Evolutionary conservation across 1,284 basidiomycete species (phyloP).

Genomic region (Cutaneotrichosporon sp.): DNA sequence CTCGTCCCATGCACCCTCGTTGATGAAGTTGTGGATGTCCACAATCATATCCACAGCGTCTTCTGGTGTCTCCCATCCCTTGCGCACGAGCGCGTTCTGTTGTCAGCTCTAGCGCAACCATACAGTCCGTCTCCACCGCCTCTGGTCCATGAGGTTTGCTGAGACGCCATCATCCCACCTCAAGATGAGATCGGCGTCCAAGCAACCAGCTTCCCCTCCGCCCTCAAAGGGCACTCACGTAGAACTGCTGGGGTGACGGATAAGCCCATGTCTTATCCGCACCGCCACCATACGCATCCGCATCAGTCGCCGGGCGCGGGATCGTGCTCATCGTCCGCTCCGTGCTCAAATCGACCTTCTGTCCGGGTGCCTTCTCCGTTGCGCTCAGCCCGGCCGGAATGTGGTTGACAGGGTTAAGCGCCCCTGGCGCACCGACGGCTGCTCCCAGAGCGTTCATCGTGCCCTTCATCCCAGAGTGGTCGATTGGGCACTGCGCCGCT

Average conservation of each 20-base stretch:
- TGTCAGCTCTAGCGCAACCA: background rate
- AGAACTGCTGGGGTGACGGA: conserved; percentile 96
- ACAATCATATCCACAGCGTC: conserved; percentile 97
- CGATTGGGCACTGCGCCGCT: conserved; percentile 20
- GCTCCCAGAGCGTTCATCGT: conserved; percentile 7
- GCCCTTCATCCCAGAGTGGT: conserved; percentile 14
- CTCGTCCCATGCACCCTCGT: conserved; percentile 94
- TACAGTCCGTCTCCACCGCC: too few relatives aligned
- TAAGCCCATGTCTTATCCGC: conserved; percentile 73
- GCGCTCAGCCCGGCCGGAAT: conserved; percentile 69
- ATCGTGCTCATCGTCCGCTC: conserved; percentile 77
- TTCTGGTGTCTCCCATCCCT: conserved; percentile 97
- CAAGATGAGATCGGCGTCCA: too few relatives aligned
- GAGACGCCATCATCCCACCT: too few relatives aligned
- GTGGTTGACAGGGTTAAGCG: conserved; percentile 77
- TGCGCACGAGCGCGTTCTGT: conserved; percentile 81
- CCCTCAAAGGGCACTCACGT: conserved; percentile 46
- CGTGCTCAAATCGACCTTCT: conserved; percentile 61
- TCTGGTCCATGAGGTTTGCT: too few relatives aligned
- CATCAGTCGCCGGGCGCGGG: conserved; percentile 59
- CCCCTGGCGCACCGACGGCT: conserved; percentile 10
- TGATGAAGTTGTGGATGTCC: conserved; percentile 95
- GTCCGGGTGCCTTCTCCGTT: conserved; percentile 44
- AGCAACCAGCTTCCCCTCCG: background rate
- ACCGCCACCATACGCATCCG: conserved; percentile 38